Conservation (phyloP, 139 green algal genomes). For the Eudorina sp. region DNA sequence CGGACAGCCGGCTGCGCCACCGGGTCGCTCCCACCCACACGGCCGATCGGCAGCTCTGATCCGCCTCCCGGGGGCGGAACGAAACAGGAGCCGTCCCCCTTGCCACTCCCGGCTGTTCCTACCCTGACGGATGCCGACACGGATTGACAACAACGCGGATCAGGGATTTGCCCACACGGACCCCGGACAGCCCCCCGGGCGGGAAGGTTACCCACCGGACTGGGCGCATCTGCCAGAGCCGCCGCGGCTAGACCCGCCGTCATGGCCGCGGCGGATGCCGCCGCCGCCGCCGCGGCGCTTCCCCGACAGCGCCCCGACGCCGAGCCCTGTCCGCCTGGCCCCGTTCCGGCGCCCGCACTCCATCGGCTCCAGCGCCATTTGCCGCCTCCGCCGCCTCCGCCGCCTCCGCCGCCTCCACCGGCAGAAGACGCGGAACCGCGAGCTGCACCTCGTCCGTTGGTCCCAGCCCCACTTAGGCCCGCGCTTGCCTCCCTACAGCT, state of each 20-base stretch:
- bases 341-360: not conserved
- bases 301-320: not conserved
- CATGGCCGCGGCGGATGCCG: not conserved
- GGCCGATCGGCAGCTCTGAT: too few relatives aligned
- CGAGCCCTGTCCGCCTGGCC: not conserved
- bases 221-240: conserved; percentile 5
- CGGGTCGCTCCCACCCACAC: too few relatives aligned
- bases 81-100: too few relatives aligned
- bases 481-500: too few relatives aligned
- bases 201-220: not conserved
- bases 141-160: too few relatives aligned
- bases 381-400: not conserved
- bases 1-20: too few relatives aligned
- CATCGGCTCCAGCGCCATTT: not conserved
- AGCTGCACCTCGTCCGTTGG: not conserved
- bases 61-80: too few relatives aligned
- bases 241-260: not conserved
- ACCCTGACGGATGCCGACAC: too few relatives aligned
- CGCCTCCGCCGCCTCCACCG: not conserved
- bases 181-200: too few relatives aligned
- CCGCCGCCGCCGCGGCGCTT: conserved; percentile 1
- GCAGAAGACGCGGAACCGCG: not conserved
- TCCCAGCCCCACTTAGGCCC: too few relatives aligned
- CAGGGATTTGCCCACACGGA: too few relatives aligned
- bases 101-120: too few relatives aligned